Evolutionary conservation across 106 monocot genomes (phyloP).

Genomic region (Iris macrosiphon): DNA sequence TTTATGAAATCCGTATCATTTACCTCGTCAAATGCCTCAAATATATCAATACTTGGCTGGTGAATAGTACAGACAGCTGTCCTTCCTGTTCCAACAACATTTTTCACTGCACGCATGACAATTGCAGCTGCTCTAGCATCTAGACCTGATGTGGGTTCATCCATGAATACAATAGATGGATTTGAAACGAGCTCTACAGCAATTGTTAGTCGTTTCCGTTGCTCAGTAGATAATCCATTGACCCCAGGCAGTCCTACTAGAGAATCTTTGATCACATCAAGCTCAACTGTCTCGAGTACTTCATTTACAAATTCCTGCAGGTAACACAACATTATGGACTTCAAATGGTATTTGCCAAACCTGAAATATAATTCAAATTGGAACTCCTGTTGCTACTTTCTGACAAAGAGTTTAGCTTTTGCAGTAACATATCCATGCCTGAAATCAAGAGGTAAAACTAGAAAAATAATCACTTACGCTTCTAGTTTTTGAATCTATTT

Average conservation of each 20-base stretch:
- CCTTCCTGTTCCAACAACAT: conserved; percentile 56
- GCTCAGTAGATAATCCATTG: conserved; percentile 68
- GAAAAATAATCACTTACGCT: conserved; percentile 27
- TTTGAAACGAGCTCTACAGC: conserved; percentile 78
- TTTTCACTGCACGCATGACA: conserved; percentile 75
- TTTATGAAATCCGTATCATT: too few species aligned
- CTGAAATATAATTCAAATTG: too few species aligned
- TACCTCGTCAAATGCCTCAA: conserved; percentile 85
- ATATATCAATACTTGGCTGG: conserved; percentile 71
- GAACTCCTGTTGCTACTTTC: too few species aligned
- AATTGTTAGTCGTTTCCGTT: conserved; percentile 67
- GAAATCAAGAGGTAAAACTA: too few species aligned
- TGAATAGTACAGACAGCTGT: conserved; percentile 81
- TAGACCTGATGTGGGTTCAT: conserved; percentile 75
- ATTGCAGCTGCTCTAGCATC: conserved; percentile 81
- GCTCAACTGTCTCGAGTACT: conserved; percentile 68
- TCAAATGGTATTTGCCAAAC: too few species aligned
- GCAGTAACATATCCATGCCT: too few species aligned
- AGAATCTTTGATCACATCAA: conserved; percentile 53
- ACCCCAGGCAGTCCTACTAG: conserved; percentile 60
- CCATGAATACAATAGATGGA: conserved; percentile 78
- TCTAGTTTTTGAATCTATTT: conserved; percentile 47
- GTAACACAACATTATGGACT: too few species aligned
- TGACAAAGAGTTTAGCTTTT: too few species aligned
- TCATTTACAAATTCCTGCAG: conserved; percentile 60